A percentile compares a stretch with the other conserved stretches of the same genome.
phyloP scores from a whole-genome alignment of 805 yeast genomes.

The Lachancea sp. region DNA sequence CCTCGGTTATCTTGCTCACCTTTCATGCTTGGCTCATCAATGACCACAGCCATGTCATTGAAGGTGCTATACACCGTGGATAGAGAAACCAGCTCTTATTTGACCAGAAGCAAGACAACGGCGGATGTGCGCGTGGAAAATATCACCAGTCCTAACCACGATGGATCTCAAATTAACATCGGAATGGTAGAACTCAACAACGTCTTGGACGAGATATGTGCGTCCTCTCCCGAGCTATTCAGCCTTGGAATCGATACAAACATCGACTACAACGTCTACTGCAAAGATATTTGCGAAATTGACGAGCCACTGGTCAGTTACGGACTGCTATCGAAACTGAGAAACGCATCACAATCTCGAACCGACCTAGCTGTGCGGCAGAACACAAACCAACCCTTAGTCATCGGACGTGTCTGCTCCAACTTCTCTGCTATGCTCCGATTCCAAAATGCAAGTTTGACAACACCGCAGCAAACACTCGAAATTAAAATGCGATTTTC shows the following conservation, averaged over 20 bases:
- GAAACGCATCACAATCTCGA: conserved; percentile 9
- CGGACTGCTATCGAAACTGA: conserved; percentile 31
- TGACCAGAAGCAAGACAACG: conserved; percentile 29
- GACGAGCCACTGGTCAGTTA: conserved; percentile 34
- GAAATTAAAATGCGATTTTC: conserved; percentile 32
- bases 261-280: conserved; percentile 32
- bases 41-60: conserved; percentile 26
- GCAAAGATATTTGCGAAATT: conserved; percentile 29
- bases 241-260: conserved; percentile 13
- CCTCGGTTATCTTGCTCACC: no score
- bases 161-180: conserved; percentile 17
- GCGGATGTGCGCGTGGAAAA: conserved; percentile 24
- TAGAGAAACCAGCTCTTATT: conserved; percentile 24
- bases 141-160: conserved; percentile 23
- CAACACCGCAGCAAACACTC: conserved; percentile 22
- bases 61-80: conserved; percentile 32
- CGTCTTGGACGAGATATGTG: conserved; percentile 27
- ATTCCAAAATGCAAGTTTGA: conserved; percentile 9
- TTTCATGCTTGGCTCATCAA: no score
- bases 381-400: conserved; percentile 18
- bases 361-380: conserved; percentile 6
- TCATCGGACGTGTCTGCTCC: conserved; percentile 34
- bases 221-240: conserved; percentile 32
- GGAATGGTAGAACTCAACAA: conserved; percentile 27
- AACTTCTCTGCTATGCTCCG: conserved; percentile 31